Evolutionary conservation across 805 yeast genomes (phyloP).

Genomic region (Candida silvicultrix): DNA sequence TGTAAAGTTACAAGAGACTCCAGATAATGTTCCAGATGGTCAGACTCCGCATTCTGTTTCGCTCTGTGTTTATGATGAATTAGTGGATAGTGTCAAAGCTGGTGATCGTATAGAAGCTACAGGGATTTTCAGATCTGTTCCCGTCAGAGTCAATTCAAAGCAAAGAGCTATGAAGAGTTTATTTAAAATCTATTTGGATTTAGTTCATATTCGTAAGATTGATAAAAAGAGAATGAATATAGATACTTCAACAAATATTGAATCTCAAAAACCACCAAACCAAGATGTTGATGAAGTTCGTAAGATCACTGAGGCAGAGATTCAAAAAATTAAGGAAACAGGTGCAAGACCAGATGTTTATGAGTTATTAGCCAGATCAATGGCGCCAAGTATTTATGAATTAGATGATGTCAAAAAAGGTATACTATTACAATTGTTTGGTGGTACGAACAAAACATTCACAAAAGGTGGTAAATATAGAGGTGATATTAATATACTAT

Average conservation of each 20-base stretch:
- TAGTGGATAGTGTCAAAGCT: constrained; percentile 91
- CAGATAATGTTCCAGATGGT: constrained; percentile 95
- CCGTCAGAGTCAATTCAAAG: constrained; percentile 81
- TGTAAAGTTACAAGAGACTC: constrained; percentile 89
- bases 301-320: constrained; percentile 61
- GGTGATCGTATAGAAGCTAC: constrained; percentile 96
- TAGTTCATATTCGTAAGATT: constrained; percentile 83
- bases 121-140: constrained; percentile 89
- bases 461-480: constrained; percentile 89
- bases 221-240: constrained; percentile 77
- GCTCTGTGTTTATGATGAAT: constrained; percentile 89
- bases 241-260: constrained; percentile 60
- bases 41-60: constrained; percentile 97
- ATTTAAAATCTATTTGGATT: constrained; percentile 91
- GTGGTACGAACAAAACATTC: constrained; percentile 89
- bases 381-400: constrained; percentile 97
- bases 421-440: constrained; percentile 83
- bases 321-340: constrained; percentile 52
- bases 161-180: constrained; percentile 79
- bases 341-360: constrained; percentile 74
- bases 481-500: constrained; percentile 87
- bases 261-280: constrained; percentile 43
- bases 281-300: constrained; percentile 75
- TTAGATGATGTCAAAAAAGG: constrained; percentile 97
- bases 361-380: constrained; percentile 78